These are phyloP conservation scores for Ilex asprella DNA, from an alignment of 257 asterid genomes.

Conservation along the genomic window DNA sequence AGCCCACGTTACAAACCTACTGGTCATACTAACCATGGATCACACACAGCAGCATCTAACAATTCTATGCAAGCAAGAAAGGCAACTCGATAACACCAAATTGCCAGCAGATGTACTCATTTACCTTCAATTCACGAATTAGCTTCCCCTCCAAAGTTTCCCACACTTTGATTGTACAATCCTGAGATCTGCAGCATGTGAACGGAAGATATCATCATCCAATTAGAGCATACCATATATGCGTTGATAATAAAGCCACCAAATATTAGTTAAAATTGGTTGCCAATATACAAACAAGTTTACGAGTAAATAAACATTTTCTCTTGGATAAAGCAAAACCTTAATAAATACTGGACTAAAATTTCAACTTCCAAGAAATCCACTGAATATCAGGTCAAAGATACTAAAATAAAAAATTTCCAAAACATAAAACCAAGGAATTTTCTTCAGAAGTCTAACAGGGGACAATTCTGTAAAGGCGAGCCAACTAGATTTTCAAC, in stretches of 20 bases:
- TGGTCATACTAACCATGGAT: neutral
- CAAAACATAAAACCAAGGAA: too few species aligned
- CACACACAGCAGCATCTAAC: neutral
- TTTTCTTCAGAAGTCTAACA: too few species aligned
- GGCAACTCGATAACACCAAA: neutral
- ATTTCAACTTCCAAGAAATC: too few species aligned
- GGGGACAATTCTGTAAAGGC: neutral
- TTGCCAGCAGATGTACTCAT: conserved; percentile 1
- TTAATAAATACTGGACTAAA: too few species aligned
- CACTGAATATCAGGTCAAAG: too few species aligned
- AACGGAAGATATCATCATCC: conserved; percentile 2
- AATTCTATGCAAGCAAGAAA: neutral
- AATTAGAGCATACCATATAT: neutral
- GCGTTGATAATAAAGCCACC: neutral
- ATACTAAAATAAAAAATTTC: too few species aligned
- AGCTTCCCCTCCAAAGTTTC: conserved; percentile 83
- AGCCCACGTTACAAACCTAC: neutral
- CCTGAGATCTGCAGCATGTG: conserved; percentile 68
- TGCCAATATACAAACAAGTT: neutral
- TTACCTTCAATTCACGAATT: conserved; percentile 83
- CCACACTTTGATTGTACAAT: conserved; percentile 95
- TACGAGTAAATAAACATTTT: too few species aligned
- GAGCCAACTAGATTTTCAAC: neutral
- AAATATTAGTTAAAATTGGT: too few species aligned
- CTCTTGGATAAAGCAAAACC: too few species aligned